phyloP scores from a whole-genome alignment of 768 basidiomycete genomes.

The Boletellus ananas region DNA sequence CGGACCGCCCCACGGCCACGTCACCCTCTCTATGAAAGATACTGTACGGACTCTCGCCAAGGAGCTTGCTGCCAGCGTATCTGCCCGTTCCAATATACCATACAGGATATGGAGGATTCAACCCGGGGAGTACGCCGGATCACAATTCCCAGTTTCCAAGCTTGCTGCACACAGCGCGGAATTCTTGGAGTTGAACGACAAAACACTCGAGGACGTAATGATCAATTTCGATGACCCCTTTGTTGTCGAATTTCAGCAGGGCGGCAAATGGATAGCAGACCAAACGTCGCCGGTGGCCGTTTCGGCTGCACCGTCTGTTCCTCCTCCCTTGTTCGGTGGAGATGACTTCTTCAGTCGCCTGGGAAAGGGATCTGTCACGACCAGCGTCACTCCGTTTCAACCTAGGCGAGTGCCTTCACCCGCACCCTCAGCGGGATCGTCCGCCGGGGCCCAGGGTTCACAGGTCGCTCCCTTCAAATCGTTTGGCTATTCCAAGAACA shows the following conservation, averaged over 20 bases:
- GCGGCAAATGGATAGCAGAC: constrained; percentile 58
- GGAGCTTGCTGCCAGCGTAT: constrained; percentile 39
- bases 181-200: constrained; percentile 41
- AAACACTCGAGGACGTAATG: constrained; percentile 54
- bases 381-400: constrained; percentile 23
- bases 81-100: constrained; percentile 31
- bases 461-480: constrained; percentile 27
- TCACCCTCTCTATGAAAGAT: constrained; percentile 51
- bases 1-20: constrained; percentile 30
- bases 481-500: constrained; percentile 37
- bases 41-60: constrained; percentile 42
- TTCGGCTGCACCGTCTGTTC: constrained; percentile 22
- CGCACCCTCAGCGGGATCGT: constrained; percentile 17
- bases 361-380: constrained; percentile 20
- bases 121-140: constrained; percentile 31
- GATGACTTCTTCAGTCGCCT: constrained; percentile 56
- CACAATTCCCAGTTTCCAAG: constrained; percentile 25
- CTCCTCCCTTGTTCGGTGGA: constrained; percentile 52
- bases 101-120: constrained; percentile 67
- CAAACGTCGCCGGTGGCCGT: constrained; percentile 6
- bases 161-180: constrained; percentile 33
- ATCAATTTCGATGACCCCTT: constrained; percentile 65
- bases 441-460: constrained; percentile 25
- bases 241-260: constrained; percentile 67
- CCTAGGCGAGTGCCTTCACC: constrained; percentile 22